Conservation (phyloP, 2,329 filamentous ascomycete genomes). For the Neodidymelliopsis sp. region DNA sequence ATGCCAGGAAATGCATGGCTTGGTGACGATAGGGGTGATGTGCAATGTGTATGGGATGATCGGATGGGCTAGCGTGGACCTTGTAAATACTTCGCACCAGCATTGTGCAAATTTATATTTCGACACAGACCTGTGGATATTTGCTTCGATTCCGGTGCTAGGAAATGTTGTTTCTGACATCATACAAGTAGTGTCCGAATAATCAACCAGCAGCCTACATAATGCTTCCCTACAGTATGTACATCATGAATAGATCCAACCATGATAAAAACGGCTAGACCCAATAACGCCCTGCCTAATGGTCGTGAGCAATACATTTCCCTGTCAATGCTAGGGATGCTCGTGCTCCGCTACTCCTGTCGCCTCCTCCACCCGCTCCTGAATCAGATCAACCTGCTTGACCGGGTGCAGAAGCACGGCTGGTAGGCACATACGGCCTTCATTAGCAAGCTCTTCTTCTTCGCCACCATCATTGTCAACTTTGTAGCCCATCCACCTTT, state of each 20-base stretch:
- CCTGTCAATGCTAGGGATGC: not conserved
- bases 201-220: not conserved
- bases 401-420: constrained; percentile 59
- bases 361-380: constrained; percentile 46
- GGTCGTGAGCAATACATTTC: not conserved
- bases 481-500: constrained; percentile 62
- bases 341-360: constrained; percentile 3
- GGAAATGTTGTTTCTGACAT: not conserved
- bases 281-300: constrained; percentile 8
- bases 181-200: constrained; percentile 2
- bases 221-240: constrained; percentile 6
- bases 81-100: too few relatives aligned
- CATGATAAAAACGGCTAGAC: constrained; percentile 3
- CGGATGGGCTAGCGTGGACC: constrained; percentile 39
- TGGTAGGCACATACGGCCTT: constrained; percentile 60
- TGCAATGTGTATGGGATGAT: constrained; percentile 42
- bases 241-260: constrained; percentile 2
- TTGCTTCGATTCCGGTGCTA: too few relatives aligned
- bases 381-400: constrained; percentile 58
- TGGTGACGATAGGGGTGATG: constrained; percentile 36
- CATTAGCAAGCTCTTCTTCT: constrained; percentile 52
- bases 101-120: too few relatives aligned
- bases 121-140: too few relatives aligned
- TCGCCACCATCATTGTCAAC: constrained; percentile 60
- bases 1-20: constrained; percentile 31